phyloP scores from a whole-genome alignment of 2,329 filamentous ascomycete genomes.

The Fusarium sp. region DNA sequence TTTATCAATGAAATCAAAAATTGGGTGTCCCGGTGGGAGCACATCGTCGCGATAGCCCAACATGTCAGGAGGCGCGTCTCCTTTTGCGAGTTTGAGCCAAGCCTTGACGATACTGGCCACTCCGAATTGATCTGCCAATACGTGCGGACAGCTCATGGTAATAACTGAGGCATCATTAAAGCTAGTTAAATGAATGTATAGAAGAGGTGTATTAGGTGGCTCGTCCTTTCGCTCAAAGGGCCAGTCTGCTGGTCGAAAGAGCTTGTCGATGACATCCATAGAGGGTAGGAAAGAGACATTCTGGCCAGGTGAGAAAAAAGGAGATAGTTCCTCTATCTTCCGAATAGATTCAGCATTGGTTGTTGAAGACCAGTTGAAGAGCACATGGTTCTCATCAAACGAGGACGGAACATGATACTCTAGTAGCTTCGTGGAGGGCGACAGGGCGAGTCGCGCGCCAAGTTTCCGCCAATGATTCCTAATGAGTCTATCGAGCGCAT shows the following conservation, averaged over 20 bases:
- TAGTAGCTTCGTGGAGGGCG: rapidly evolving
- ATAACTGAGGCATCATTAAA: constrained; percentile 6
- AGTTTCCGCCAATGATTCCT: constrained; percentile 8
- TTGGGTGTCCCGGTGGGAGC: neutral
- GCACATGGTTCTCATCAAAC: neutral
- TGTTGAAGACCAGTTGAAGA: constrained; percentile 15
- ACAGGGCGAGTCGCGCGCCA: neutral
- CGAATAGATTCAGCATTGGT: neutral
- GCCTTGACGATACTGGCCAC: constrained; percentile 14
- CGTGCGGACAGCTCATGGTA: neutral
- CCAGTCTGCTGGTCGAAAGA: neutral
- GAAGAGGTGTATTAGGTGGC: neutral
- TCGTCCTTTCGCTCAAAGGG: constrained; percentile 19
- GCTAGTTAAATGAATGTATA: constrained; percentile 7
- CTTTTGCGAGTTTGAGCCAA: neutral
- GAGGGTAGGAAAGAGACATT: constrained; percentile 2
- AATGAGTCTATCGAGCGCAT: neutral
- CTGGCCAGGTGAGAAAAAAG: neutral
- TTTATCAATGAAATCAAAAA: rapidly evolving
- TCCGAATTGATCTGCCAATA: constrained; percentile 12
- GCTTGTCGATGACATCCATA: neutral
- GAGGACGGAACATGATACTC: constrained; percentile 13
- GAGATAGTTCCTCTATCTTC: neutral
- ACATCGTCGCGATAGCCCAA: neutral
- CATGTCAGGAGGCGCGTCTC: neutral